Conservation (phyloP, 805 yeast species). For the Jamesozyma jinghongensis region DNA sequence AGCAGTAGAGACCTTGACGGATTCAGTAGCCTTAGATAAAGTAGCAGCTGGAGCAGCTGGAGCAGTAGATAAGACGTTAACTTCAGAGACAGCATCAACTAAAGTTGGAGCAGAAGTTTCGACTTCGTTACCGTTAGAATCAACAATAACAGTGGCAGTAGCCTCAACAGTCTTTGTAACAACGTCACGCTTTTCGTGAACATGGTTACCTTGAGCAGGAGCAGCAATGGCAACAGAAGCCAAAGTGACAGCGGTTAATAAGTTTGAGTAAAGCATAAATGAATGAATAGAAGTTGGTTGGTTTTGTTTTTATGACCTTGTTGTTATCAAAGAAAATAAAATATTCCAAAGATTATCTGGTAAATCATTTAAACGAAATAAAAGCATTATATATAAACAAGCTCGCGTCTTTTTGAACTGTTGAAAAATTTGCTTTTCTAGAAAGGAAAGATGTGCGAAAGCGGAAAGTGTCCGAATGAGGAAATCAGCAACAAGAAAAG, state of each 20-base stretch:
- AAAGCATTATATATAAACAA: too few relatives aligned
- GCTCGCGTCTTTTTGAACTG: too few relatives aligned
- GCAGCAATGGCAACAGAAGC: slow-evolving; percentile 39
- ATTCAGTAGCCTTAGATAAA: slow-evolving; percentile 25
- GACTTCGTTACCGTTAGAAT: slow-evolving; percentile 12
- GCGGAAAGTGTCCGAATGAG: too few relatives aligned
- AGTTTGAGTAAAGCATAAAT: slow-evolving; percentile 44
- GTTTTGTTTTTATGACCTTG: too few relatives aligned
- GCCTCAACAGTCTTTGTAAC: slow-evolving; percentile 43
- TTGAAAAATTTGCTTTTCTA: too few relatives aligned
- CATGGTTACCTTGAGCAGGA: slow-evolving; percentile 62
- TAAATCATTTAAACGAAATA: too few relatives aligned
- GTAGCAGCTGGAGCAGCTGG: slow-evolving; percentile 22
- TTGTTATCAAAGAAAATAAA: too few relatives aligned
- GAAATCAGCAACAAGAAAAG: too few relatives aligned
- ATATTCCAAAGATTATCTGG: too few relatives aligned
- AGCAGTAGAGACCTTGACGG: slow-evolving; percentile 24
- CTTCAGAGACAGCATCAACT: slow-evolving; percentile 26
- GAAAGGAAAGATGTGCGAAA: too few relatives aligned
- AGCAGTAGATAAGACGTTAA: slow-evolving; percentile 15
- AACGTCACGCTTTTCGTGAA: slow-evolving; percentile 42
- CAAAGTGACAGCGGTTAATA: slow-evolving; percentile 39
- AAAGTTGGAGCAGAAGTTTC: slow-evolving; percentile 11
- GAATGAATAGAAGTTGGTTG: slow-evolving; percentile 2
- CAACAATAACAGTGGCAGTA: slow-evolving; percentile 7